Evolutionary conservation across 1,284 basidiomycete genomes (phyloP).

Genomic region (Trichosporon sp.): DNA sequence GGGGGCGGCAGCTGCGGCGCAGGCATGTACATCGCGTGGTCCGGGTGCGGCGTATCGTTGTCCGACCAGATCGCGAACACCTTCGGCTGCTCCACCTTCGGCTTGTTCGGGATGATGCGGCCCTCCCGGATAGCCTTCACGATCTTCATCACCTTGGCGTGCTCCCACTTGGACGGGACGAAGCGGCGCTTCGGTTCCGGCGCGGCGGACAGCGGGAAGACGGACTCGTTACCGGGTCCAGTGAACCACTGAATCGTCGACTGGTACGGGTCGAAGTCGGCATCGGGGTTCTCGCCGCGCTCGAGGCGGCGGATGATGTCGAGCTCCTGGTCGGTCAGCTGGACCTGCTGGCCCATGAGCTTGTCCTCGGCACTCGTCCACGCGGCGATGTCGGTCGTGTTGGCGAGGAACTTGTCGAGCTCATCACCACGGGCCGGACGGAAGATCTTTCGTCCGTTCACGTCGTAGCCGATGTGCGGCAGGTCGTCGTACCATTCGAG

Average conservation of each 20-base stretch:
- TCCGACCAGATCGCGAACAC: slow-evolving; percentile 88
- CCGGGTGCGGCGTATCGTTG: slow-evolving; percentile 61
- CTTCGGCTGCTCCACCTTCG: slow-evolving; percentile 61
- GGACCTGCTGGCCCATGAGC: slow-evolving; percentile 76
- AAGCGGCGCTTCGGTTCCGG: slow-evolving; percentile 96
- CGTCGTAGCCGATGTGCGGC: slow-evolving; percentile 97
- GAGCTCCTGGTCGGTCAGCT: slow-evolving; percentile 83
- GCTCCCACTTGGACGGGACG: slow-evolving; percentile 99
- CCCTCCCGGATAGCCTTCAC: slow-evolving; percentile 96
- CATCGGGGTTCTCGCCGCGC: slow-evolving; percentile 86
- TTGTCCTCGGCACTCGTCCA: slow-evolving; percentile 97
- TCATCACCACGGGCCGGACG: slow-evolving; percentile 94
- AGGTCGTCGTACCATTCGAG: slow-evolving; percentile 99
- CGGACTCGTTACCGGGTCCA: slow-evolving; percentile 86
- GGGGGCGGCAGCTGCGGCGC: slow-evolving; percentile 90
- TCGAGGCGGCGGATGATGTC: slow-evolving; percentile 91
- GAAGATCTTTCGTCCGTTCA: slow-evolving; percentile 90
- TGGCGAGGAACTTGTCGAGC: slow-evolving; percentile 92
- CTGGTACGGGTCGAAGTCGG: slow-evolving; percentile 84
- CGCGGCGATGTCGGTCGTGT: slow-evolving; percentile 83
- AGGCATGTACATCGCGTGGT: slow-evolving; percentile 72
- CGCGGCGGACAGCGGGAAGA: slow-evolving; percentile 84
- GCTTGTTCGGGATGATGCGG: slow-evolving; percentile 84
- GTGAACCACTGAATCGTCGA: slow-evolving; percentile 96
- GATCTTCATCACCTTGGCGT: slow-evolving; percentile 99